Evolutionary conservation across 441 rosid species (phyloP), one percentile per base, ranked within the genome.

Genomic region (Arabidopsis hybrid): DNA sequence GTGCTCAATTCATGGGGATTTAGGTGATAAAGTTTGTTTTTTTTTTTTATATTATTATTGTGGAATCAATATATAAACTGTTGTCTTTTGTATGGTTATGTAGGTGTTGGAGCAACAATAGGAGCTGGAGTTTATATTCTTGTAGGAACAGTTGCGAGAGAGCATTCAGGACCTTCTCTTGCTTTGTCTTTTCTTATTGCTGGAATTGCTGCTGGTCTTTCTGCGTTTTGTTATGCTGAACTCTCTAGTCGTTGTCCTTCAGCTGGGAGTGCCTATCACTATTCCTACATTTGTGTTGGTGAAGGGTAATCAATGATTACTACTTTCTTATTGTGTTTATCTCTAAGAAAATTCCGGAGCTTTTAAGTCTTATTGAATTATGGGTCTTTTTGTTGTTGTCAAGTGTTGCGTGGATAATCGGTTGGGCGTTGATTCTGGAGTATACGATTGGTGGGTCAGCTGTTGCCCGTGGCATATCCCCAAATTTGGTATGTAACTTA

Each of bases 41-140:
- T 13, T 31, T 53, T 1, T n/a, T n/a, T n/a, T n/a, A n/a, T n/a
- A 21, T 21, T 21, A 21, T 21, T 1, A 5, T 29, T 55, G 17
- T 55, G 8, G 13, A 12, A 29, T 31, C 2, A 4, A 1, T 55
- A 7, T 11, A 11, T 9, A 38, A 1, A 26, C 8, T 52, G 2
- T 26, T 11, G 8, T 16, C 21, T 7, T 47, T 2, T 47, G 18
- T 40, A 11, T 40, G n/a, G 45, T 2, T 45, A n/a, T 45, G n/a
- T 45, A 46, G 99, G 99, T 39, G 98, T 95, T 52, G 98, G 99
- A 65, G 85, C 99, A 55, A 95, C 99, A 3, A 91, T 95, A 40
- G 99, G 99, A 72, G 99, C 99, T 58, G 99, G 99, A 73, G 97
- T 95, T 50, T 95, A 95, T 83, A 90, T 95, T 78, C 96, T 95